Base-by-base conservation (phyloP, 768 basidiomycete genomes). In the Boletellus sp. region DNA sequence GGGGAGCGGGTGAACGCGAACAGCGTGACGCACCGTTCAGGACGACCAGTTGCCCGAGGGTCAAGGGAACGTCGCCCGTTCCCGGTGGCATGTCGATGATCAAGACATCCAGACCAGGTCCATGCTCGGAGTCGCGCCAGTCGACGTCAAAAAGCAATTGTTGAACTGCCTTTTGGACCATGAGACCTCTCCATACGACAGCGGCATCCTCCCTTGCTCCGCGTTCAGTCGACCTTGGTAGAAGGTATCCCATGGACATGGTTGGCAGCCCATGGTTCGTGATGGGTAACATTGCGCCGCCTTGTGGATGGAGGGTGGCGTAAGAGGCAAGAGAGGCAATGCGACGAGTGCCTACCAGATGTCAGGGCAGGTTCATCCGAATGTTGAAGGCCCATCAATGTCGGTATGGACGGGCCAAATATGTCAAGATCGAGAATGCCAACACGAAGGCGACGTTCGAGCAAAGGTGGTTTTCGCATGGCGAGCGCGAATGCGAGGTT, bases 141-240 rank as follows among this genome's bases (percentile, higher is more conserved):
- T 97, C 94, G 6, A 96, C 92, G 56, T 97, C 93, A 60, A 99
- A 97, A 1, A 97, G 77, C 0, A 98, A 76, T 64, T 97, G 94
- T 65, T 97, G 94, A 0, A 94, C 92, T 22, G 94, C 94, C 63
- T 97, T 97, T 71, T 95, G 94, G 1, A 97, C 95, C 95, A 97
- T 98, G 19, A 96, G 78, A 3, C 95, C 95, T 22, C 95, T 79
- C 95, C 95, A 99, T 26, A 95, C 90, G 28, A 97, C 78, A 0
- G 94, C 85, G 0, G 84, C 82, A 62, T 94, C 91, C 32, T 76
- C 76, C 47, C 77, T 77, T 3, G 78, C 72, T 37, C 72, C 72
- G 24, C 72, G 71, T 7, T 77, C 74, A 28, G 72, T 56, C 1
- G 75, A 61, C 48, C 72, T 70, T 1, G 89, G 86, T 13, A 98